Evolutionary conservation across 2,329 filamentous ascomycete species (phyloP).

Genomic region (Amylocarpus encephaloides): DNA sequence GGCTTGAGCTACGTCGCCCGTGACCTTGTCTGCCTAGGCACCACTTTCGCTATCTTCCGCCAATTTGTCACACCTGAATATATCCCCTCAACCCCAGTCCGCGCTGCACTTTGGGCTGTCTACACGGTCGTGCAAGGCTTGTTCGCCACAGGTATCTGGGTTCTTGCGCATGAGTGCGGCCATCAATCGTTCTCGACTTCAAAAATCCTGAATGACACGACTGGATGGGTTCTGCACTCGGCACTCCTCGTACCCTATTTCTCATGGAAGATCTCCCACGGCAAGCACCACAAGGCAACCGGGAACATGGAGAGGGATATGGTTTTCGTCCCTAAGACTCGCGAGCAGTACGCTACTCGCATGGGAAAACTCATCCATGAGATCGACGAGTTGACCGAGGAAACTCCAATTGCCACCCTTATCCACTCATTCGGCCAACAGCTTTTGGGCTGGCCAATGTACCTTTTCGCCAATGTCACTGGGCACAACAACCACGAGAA

Average conservation of each 20-base stretch:
- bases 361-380: conserved; percentile 73
- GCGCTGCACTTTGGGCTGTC: conserved; percentile 56
- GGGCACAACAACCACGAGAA: conserved; percentile 92
- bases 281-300: conserved; percentile 99
- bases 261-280: conserved; percentile 98
- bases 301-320: conserved; percentile 97
- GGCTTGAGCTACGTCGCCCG: conserved; percentile 80
- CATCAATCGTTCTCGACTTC: conserved; percentile 96
- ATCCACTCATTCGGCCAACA: conserved; percentile 74
- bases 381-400: conserved; percentile 82
- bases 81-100: conserved; percentile 62
- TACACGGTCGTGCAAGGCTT: conserved; percentile 79
- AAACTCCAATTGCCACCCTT: conserved; percentile 81
- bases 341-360: conserved; percentile 70
- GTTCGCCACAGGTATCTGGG: conserved; percentile 91
- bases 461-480: conserved; percentile 86
- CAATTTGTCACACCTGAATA: conserved; percentile 81
- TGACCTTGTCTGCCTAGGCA: conserved; percentile 65
- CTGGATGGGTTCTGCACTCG: conserved; percentile 89
- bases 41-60: conserved; percentile 83
- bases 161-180: conserved; percentile 95
- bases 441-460: conserved; percentile 87
- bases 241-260: conserved; percentile 91
- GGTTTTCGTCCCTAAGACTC: conserved; percentile 95
- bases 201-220: conserved; percentile 81